Conservation (phyloP, 2,329 filamentous ascomycete species). For the Colletotrichum sp. region DNA sequence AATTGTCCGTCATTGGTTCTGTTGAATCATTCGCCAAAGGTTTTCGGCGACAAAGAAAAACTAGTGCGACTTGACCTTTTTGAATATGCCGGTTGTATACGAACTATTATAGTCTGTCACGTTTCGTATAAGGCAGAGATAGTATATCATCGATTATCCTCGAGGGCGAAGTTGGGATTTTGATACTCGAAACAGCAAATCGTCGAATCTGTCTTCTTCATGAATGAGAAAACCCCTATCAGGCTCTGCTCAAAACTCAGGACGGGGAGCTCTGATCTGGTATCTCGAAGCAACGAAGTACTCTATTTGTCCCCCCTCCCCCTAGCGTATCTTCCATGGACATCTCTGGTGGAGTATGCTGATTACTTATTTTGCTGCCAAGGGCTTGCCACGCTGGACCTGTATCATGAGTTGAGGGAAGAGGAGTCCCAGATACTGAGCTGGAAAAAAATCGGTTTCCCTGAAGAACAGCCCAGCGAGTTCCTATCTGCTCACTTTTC, state of each 20-base stretch:
- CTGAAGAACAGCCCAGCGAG: too few species aligned
- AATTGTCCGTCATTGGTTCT: background rate
- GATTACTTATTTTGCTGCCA: background rate
- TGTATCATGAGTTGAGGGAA: background rate
- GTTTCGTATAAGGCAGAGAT: background rate
- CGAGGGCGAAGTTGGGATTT: background rate
- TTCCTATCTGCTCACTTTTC: too few species aligned
- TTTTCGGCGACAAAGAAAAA: background rate
- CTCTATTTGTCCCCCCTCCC: background rate
- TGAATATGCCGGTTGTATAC: background rate
- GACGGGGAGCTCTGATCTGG: background rate
- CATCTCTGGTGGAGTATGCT: background rate
- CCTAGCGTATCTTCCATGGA: background rate
- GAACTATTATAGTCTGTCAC: background rate
- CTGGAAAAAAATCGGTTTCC: too few species aligned
- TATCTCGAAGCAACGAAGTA: background rate
- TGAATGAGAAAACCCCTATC: background rate
- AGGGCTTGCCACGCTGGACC: fast-evolving
- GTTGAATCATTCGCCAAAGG: background rate
- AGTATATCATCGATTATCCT: background rate
- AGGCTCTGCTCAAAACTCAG: background rate
- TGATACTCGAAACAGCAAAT: background rate
- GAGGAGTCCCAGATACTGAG: too few species aligned
- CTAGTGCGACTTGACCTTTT: too few species aligned
- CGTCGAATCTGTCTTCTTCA: fast-evolving